Percentiles rank a stretch among this genome's conserved stretches.
Evolutionary conservation across 768 basidiomycete genomes (phyloP).

Genomic region (Tylopilus vinaceipallidus): DNA sequence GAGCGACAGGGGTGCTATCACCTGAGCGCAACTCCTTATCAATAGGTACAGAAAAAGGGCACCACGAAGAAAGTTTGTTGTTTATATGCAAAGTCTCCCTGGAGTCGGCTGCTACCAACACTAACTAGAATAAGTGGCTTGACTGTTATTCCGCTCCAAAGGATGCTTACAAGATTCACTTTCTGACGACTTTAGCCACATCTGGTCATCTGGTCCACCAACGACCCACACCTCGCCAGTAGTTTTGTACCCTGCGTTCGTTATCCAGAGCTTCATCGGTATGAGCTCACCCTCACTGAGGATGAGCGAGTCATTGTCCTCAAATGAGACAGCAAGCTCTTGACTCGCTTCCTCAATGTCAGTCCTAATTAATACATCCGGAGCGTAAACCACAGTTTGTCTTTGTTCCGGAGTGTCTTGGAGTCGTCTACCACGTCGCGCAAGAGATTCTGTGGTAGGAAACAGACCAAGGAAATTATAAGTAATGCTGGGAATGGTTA

Average conservation of each 20-base stretch:
- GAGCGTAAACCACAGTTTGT: conserved; percentile 66
- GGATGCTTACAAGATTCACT: conserved; percentile 17
- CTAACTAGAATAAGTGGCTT: conserved; percentile 14
- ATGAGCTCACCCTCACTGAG: conserved; percentile 71
- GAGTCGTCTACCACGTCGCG: conserved; percentile 70
- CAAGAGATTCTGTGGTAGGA: conserved; percentile 62
- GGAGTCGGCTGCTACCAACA: conserved; percentile 10
- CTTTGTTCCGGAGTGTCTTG: conserved; percentile 73
- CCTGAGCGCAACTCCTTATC: conserved; percentile 42
- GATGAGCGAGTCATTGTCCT: conserved; percentile 48
- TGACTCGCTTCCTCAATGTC: conserved; percentile 66
- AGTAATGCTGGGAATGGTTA: conserved; percentile 55
- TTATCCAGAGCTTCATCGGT: conserved; percentile 52
- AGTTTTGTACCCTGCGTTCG: conserved; percentile 59
- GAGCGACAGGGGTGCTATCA: conserved; percentile 46
- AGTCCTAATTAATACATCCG: conserved; percentile 59
- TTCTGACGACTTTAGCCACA: conserved; percentile 47
- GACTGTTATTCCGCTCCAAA: neutral
- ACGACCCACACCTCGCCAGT: conserved; percentile 76
- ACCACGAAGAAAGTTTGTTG: conserved; percentile 51
- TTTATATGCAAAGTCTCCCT: conserved; percentile 43
- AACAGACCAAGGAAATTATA: conserved; percentile 77
- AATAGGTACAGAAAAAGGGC: conserved; percentile 48
- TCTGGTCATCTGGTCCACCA: conserved; percentile 54
- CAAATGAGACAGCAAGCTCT: conserved; percentile 56